Percentiles rank a stretch among this genome's conserved stretches.
phyloP scores from a whole-genome alignment of 1,139 yeast genomes.

The Blastobotrys apis region DNA sequence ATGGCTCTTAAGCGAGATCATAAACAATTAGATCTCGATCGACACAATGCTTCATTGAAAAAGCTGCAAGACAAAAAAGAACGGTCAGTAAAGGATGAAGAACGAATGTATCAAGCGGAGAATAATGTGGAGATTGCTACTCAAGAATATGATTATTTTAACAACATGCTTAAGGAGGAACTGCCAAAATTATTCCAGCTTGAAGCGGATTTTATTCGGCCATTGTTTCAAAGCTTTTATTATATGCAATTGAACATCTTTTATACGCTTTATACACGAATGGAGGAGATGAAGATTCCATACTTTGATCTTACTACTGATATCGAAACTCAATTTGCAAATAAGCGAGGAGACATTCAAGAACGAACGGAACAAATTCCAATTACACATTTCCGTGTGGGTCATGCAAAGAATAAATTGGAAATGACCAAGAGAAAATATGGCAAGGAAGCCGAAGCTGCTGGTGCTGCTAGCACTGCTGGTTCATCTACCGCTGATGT shows the following conservation, averaged over 20 bases:
- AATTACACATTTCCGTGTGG: conserved; percentile 82
- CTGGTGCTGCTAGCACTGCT: conserved; percentile 37
- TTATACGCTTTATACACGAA: conserved; percentile 81
- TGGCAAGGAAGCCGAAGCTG: conserved; percentile 44
- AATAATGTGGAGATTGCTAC: conserved; percentile 87
- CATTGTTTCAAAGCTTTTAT: conserved; percentile 88
- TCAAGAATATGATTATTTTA: conserved; percentile 93
- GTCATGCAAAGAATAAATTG: conserved; percentile 78
- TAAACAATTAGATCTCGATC: conserved; percentile 89
- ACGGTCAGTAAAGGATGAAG: conserved; percentile 82
- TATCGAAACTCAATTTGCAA: conserved; percentile 70
- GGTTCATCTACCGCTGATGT: conserved; percentile 24
- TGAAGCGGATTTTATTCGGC: conserved; percentile 89
- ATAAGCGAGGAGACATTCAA: conserved; percentile 85
- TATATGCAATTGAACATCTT: conserved; percentile 97
- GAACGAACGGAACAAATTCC: conserved; percentile 84
- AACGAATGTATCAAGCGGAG: conserved; percentile 80
- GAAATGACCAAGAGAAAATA: conserved; percentile 78
- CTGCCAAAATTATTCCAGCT: conserved; percentile 80
- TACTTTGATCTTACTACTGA: conserved; percentile 84
- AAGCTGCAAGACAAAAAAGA: conserved; percentile 82
- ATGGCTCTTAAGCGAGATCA: conserved; percentile 95
- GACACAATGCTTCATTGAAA: conserved; percentile 64
- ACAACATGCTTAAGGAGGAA: conserved; percentile 87
- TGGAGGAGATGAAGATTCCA: conserved; percentile 96